These are phyloP conservation scores for Waitea zeae DNA, from an alignment of 1,284 basidiomycete species.

Conservation along the genomic window DNA sequence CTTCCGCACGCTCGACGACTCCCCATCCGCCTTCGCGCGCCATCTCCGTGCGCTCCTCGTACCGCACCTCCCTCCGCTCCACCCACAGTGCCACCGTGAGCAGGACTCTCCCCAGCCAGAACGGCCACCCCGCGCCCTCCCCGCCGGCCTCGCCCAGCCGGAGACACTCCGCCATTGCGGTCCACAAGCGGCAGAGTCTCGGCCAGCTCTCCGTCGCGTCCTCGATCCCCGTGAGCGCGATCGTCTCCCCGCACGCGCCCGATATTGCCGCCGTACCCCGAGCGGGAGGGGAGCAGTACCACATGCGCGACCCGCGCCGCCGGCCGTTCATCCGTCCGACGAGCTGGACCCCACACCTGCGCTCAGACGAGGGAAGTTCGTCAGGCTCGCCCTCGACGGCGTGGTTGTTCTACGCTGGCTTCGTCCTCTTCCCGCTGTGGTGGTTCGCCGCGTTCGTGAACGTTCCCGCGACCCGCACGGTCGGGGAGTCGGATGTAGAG, in stretches of 20 bases:
- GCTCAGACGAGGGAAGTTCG: conserved; percentile 27
- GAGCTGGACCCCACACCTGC: conserved; percentile 34
- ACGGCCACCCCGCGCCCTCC: neutral
- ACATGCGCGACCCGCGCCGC: conserved; percentile 63
- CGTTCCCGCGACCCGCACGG: conserved; percentile 36
- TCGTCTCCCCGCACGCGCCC: conserved; percentile 59
- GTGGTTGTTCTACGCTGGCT: conserved; percentile 63
- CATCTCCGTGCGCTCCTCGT: neutral
- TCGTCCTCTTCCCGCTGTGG: conserved; percentile 60
- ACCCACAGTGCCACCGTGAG: too few species aligned
- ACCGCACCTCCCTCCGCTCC: too few species aligned
- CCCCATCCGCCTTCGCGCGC: neutral
- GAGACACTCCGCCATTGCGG: neutral
- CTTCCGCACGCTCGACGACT: neutral
- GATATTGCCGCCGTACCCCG: conserved; percentile 27
- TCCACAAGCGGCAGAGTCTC: too few species aligned
- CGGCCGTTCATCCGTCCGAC: conserved; percentile 41
- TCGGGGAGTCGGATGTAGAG: conserved; percentile 48
- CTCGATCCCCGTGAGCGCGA: conserved; percentile 61
- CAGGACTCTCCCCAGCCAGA: too few species aligned
- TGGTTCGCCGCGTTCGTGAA: conserved; percentile 45
- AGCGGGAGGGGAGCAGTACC: conserved; percentile 24
- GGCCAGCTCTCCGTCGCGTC: conserved; percentile 29
- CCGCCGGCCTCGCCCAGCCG: neutral
- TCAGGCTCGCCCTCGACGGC: conserved; percentile 45